These are phyloP conservation scores for Calycina herbarum DNA, from an alignment of 2,329 filamentous ascomycete genomes.

Conservation along the genomic window DNA sequence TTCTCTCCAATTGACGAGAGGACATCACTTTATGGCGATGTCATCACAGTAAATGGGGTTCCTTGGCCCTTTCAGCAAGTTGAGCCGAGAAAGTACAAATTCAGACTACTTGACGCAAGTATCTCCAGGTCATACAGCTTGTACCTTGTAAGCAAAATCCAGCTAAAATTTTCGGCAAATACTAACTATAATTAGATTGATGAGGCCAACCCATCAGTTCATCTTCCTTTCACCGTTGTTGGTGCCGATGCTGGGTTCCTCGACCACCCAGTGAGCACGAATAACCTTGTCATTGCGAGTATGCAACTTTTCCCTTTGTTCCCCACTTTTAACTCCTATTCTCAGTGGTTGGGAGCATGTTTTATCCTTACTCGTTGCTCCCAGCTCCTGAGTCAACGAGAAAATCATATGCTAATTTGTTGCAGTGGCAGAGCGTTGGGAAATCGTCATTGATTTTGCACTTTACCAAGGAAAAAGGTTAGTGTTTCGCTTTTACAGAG, in stretches of 20 bases:
- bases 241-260: slow-evolving; percentile 12
- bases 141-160: background rate
- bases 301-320: no score
- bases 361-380: no score
- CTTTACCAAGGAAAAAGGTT: slow-evolving; percentile 50
- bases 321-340: no score
- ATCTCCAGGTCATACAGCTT: background rate
- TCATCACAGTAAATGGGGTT: background rate
- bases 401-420: no score
- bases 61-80: background rate
- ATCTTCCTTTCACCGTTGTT: slow-evolving; percentile 50
- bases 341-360: no score
- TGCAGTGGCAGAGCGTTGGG: slow-evolving; percentile 54
- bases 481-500: slow-evolving; percentile 25
- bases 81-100: background rate
- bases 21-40: background rate
- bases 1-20: background rate
- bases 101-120: slow-evolving; percentile 5
- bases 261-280: slow-evolving; percentile 45
- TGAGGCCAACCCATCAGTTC: slow-evolving; percentile 38
- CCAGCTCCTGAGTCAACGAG: no score
- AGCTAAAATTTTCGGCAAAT: background rate
- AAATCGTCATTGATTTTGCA: slow-evolving; percentile 57
- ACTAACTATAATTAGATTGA: slow-evolving; percentile 46
- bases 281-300: slow-evolving; percentile 47